Evolutionary conservation across 1,284 basidiomycete species (phyloP).

Genomic region (Apiotrichum sp.): DNA sequence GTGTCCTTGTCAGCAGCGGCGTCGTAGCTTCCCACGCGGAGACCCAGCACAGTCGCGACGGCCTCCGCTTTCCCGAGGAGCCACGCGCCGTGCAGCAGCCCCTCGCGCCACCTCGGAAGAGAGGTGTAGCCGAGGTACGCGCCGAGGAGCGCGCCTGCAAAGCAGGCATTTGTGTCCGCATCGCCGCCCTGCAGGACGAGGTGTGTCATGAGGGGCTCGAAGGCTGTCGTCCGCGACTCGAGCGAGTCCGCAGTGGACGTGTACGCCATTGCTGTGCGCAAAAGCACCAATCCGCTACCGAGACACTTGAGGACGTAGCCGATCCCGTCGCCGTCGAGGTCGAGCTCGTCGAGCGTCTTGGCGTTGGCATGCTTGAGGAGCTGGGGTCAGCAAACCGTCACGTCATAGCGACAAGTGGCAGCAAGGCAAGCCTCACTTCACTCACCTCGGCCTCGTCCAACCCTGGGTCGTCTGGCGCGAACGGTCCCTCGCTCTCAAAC

Average conservation of each 20-base stretch:
- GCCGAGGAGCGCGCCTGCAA: slow-evolving; percentile 14
- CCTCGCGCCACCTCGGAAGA: slow-evolving; percentile 10
- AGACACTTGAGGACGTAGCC: slow-evolving; percentile 18
- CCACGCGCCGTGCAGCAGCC: slow-evolving; percentile 7
- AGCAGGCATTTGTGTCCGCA: slow-evolving; percentile 16
- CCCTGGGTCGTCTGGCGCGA: background rate
- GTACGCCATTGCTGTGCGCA: slow-evolving; percentile 6
- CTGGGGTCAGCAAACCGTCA: background rate
- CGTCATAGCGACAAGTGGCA: no score
- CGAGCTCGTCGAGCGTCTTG: background rate
- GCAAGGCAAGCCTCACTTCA: background rate
- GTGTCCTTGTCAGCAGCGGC: slow-evolving; percentile 5
- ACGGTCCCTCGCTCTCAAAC: background rate
- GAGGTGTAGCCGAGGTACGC: slow-evolving; percentile 10
- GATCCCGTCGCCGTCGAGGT: slow-evolving; percentile 11
- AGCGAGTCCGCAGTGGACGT: background rate
- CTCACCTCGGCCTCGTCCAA: slow-evolving; percentile 10
- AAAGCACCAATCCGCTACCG: slow-evolving; percentile 4
- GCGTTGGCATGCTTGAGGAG: background rate
- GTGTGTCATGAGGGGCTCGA: slow-evolving; percentile 12
- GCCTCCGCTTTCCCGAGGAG: slow-evolving; percentile 6
- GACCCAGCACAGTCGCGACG: background rate
- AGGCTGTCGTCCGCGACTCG: background rate
- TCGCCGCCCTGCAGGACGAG: slow-evolving; percentile 13
- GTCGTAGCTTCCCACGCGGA: slow-evolving; percentile 5